Percentiles rank a stretch among this genome's conserved stretches.
Evolutionary conservation across 2,329 filamentous ascomycete species (phyloP).

Genomic region (Emmonsia crescens): DNA sequence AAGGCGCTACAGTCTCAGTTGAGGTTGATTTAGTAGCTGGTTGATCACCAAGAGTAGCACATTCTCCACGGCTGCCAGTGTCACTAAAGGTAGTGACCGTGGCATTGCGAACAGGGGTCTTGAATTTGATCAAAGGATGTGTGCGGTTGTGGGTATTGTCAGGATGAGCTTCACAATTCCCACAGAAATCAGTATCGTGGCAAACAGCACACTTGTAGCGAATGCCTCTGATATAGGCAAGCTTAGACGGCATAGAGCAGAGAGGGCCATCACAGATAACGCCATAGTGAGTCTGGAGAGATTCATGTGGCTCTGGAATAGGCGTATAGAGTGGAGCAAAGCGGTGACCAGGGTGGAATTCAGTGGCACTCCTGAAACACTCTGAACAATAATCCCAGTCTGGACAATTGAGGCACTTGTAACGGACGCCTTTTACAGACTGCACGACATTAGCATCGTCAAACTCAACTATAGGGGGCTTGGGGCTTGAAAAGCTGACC

Average conservation of each 20-base stretch:
- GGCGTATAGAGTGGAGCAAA: conserved; percentile 82
- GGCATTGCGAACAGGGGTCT: conserved; percentile 78
- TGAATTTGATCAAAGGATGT: conserved; percentile 96
- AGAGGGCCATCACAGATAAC: conserved; percentile 93
- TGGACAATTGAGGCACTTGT: conserved; percentile 95
- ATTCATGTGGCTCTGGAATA: conserved; percentile 39
- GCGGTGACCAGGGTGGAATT: conserved; percentile 70
- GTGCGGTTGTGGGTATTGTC: conserved; percentile 80
- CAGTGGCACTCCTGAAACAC: conserved; percentile 57
- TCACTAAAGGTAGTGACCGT: conserved; percentile 77
- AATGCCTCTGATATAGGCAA: conserved; percentile 61
- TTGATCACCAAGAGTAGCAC: conserved; percentile 61
- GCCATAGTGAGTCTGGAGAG: conserved; percentile 54
- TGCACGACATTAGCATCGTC: conserved; percentile 21
- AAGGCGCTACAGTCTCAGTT: conserved; percentile 41
- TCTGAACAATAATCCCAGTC: conserved; percentile 91
- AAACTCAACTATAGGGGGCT: not conserved
- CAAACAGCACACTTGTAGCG: conserved; percentile 98
- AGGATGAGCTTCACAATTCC: conserved; percentile 81
- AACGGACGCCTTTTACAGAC: conserved; percentile 75
- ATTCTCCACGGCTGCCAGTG: conserved; percentile 51
- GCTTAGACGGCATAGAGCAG: conserved; percentile 44
- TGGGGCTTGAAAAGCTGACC: conserved; percentile 25
- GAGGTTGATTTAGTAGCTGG: conserved; percentile 36
- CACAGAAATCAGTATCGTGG: conserved; percentile 90